phyloP scores from a whole-genome alignment of 768 basidiomycete genomes.

The Calvatia gigantea region DNA sequence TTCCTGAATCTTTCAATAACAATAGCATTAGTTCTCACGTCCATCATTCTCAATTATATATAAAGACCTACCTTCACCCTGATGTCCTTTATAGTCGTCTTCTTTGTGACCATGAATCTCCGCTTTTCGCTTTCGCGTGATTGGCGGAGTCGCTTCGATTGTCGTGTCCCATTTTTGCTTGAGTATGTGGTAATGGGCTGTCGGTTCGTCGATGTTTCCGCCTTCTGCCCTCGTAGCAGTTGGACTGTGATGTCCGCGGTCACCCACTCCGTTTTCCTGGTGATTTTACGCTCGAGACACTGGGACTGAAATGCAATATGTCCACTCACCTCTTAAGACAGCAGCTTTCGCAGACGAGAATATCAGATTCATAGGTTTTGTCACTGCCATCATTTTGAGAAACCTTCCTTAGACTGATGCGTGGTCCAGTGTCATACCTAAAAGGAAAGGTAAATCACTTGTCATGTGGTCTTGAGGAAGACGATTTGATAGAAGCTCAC shows the following conservation, averaged over 20 bases:
- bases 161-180: constrained; percentile 46
- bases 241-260: constrained; percentile 62
- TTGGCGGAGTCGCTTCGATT: constrained; percentile 69
- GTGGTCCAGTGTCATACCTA: constrained; percentile 58
- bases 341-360: constrained; percentile 59
- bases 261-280: constrained; percentile 54
- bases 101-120: constrained; percentile 55
- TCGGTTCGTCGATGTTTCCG: constrained; percentile 14
- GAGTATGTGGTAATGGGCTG: constrained; percentile 22
- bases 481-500: constrained; percentile 34
- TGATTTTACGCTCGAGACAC: not conserved
- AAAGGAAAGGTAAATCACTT: constrained; percentile 3
- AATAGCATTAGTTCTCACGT: not conserved
- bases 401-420: constrained; percentile 34
- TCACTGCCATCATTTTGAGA: constrained; percentile 26
- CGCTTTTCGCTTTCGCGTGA: constrained; percentile 43
- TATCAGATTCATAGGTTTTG: constrained; percentile 39
- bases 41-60: not conserved
- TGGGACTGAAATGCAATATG: constrained; percentile 4
- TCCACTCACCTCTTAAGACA: constrained; percentile 48
- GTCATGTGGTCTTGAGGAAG: constrained; percentile 11
- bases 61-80: constrained; percentile 57
- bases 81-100: constrained; percentile 73
- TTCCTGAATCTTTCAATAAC: constrained; percentile 49
- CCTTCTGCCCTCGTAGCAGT: constrained; percentile 24